These are phyloP conservation scores for Wakefieldia striispora DNA, from an alignment of 768 basidiomycete species.

Conservation along the genomic window DNA sequence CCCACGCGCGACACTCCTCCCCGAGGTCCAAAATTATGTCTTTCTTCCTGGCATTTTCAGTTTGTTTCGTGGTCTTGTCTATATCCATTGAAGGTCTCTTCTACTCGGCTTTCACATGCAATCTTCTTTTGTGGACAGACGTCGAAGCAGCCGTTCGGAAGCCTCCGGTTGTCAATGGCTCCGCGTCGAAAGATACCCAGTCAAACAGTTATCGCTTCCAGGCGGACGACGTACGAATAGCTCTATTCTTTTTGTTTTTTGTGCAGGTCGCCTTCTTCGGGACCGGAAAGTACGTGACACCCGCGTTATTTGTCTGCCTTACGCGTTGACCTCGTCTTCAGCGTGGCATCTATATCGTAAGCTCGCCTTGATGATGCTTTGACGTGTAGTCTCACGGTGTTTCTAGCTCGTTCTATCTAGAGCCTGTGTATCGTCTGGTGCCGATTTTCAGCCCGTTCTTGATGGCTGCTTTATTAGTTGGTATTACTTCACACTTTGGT, in stretches of 20 bases:
- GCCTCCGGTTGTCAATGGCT: neutral
- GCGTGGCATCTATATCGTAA: slow-evolving; percentile 82
- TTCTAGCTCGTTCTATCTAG: slow-evolving; percentile 75
- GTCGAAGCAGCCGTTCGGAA: slow-evolving; percentile 46
- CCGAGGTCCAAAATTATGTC: slow-evolving; percentile 52
- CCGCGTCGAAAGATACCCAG: neutral
- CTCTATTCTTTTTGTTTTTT: slow-evolving; percentile 81
- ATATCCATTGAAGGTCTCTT: slow-evolving; percentile 83
- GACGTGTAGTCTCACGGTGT: neutral
- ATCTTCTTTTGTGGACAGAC: slow-evolving; percentile 64
- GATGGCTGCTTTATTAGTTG: slow-evolving; percentile 72
- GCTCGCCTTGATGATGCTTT: slow-evolving; percentile 22
- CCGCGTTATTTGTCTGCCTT: neutral
- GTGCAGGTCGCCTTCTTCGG: slow-evolving; percentile 87
- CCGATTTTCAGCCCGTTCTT: slow-evolving; percentile 84
- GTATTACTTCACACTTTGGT: slow-evolving; percentile 10
- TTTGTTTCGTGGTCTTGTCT: slow-evolving; percentile 76
- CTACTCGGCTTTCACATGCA: slow-evolving; percentile 64
- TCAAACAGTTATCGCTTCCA: slow-evolving; percentile 41
- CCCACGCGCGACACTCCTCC: slow-evolving; percentile 34
- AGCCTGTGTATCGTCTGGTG: slow-evolving; percentile 83
- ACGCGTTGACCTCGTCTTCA: slow-evolving; percentile 26
- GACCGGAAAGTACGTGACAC: slow-evolving; percentile 66
- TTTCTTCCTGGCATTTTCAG: slow-evolving; percentile 70
- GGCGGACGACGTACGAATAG: slow-evolving; percentile 66